Conservation (phyloP, 2,329 filamentous ascomycete genomes). For the Scedosporium minutisporum region DNA sequence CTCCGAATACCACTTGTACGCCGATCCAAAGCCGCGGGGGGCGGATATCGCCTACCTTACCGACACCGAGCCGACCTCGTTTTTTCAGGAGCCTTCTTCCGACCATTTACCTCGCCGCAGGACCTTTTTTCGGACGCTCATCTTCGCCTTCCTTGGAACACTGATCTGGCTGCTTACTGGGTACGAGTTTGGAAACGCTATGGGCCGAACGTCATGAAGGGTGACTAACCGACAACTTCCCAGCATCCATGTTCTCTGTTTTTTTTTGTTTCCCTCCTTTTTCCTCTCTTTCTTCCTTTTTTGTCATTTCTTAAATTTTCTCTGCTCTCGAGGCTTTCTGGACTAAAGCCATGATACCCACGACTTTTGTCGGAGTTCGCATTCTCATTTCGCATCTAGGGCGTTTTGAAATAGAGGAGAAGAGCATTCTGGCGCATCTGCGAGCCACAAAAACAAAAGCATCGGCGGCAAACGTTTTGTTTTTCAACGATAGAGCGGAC, state of each 20-base stretch:
- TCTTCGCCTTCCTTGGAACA: conserved; percentile 32
- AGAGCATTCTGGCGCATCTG: too few species aligned
- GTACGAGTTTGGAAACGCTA: conserved; percentile 15
- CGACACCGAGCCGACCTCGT: conserved; percentile 31
- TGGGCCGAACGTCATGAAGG: background rate
- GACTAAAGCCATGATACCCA: background rate
- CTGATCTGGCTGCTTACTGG: conserved; percentile 33
- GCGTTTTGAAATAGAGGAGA: too few species aligned
- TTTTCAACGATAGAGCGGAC: too few species aligned
- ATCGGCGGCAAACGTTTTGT: too few species aligned
- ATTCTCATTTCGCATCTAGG: too few species aligned
- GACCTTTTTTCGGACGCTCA: conserved; percentile 31
- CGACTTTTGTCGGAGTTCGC: background rate
- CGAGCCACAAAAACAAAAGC: too few species aligned
- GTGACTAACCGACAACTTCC: background rate
- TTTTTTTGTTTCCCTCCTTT: background rate
- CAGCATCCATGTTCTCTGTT: background rate
- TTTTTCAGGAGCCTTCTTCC: background rate
- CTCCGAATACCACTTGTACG: conserved; percentile 64
- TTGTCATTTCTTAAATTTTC: background rate
- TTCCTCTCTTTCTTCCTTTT: background rate
- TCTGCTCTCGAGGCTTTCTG: background rate
- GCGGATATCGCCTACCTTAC: conserved; percentile 50
- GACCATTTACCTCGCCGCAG: conserved; percentile 8
- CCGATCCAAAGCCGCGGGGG: conserved; percentile 49